Evolutionary conservation across 805 yeast genomes (phyloP), one percentile per base, ranked within the genome.

Genomic region (Tetrapisispora iriomotensis): DNA sequence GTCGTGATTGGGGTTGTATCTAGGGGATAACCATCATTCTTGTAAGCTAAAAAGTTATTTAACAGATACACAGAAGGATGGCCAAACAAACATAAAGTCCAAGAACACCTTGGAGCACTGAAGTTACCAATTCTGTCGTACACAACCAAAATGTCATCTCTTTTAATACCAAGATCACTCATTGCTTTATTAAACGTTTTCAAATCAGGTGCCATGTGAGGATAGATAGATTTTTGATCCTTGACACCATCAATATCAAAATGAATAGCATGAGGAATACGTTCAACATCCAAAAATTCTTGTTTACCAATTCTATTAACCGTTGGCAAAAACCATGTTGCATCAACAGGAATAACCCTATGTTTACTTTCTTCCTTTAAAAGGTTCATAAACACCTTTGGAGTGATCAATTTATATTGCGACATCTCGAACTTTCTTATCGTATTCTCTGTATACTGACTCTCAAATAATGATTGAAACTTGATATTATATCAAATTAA

Each of bases 271-370:
- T 72, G 65, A 13, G 79, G 77, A 8, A 82, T 62, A 44, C 96
- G 72, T 38, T 71, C 76, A 19, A 66, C 57, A 31, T 64, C 60
- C 53, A 70, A 79, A 38, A 53, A 61, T 56, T 86, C 85, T 17
- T 70, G 66, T 28, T 58, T 60, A 0, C 81, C 88, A 46, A 74
- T 68, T 32, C 73, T 67, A 9, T 80, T 78, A 29, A 64, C 66
- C 52, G 78, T 80, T 35, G 97, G 96, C 75, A 90, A 71, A 60
- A 78, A 86, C 96, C 97, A 92, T 0, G 96, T 79, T 4, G 94
- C 77, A 59, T 90, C 98, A 17, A 90, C 65, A 1, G 95, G 80
- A 9, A 81, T 43, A 19, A 68, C 60, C 33, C 71, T 55, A 12
- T 46, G 46, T 4, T 48, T 23, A 2, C 50, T 43, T 35, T 54